Conservation (phyloP, 2,329 filamentous ascomycete species). For the Penicillium sp. region DNA sequence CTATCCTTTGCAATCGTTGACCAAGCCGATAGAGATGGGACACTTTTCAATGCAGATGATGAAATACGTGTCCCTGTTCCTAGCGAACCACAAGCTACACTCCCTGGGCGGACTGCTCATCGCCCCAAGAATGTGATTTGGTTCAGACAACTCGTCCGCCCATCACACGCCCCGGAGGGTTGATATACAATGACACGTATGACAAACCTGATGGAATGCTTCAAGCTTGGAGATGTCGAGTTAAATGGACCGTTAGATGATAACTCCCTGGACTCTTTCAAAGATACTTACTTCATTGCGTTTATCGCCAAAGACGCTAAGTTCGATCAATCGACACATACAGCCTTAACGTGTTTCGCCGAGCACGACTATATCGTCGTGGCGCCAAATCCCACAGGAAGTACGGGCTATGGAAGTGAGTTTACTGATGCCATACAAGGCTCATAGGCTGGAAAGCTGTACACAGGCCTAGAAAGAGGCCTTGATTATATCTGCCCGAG, state of each 20-base stretch:
- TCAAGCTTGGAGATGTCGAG: constrained; percentile 40
- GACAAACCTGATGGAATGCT: constrained; percentile 42
- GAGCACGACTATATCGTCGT: constrained; percentile 60
- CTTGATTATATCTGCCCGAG: constrained; percentile 49
- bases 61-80: constrained; percentile 45
- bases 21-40: constrained; percentile 47
- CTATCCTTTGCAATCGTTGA: constrained; percentile 41
- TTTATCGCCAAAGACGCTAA: constrained; percentile 48
- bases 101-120: constrained; percentile 51
- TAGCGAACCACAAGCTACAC: constrained; percentile 48
- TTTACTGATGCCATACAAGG: constrained; percentile 53
- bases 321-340: constrained; percentile 46
- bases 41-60: constrained; percentile 50
- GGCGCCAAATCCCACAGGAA: constrained; percentile 58
- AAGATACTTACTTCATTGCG: constrained; percentile 43
- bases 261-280: constrained; percentile 46
- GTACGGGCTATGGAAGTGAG: constrained; percentile 54
- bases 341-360: constrained; percentile 50
- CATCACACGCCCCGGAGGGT: constrained; percentile 37
- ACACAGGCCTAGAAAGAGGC: constrained; percentile 54
- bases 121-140: constrained; percentile 50
- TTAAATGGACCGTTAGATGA: constrained; percentile 49
- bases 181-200: constrained; percentile 40
- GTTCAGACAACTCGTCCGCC: constrained; percentile 43
- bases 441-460: constrained; percentile 54